Evolutionary conservation across 768 basidiomycete genomes (phyloP).

Genomic region (Leccinum ochraceum): DNA sequence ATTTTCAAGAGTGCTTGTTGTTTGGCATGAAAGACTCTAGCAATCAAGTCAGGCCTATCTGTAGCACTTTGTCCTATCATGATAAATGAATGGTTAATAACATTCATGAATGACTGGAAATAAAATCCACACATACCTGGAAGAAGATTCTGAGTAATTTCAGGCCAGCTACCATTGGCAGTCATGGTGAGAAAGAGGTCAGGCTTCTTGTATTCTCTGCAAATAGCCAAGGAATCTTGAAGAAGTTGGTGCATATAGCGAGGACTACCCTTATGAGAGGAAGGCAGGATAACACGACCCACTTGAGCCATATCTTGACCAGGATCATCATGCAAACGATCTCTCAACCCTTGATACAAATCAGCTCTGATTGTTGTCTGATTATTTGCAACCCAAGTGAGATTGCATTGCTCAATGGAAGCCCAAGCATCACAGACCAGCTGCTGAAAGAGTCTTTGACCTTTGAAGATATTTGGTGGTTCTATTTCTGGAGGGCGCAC

Average conservation of each 20-base stretch:
- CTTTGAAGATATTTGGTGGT: background rate
- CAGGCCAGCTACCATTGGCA: slow-evolving; percentile 50
- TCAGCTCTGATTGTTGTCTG: background rate
- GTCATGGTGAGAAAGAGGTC: slow-evolving; percentile 59
- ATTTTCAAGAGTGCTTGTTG: too few species aligned
- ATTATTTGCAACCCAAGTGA: background rate
- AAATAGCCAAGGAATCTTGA: slow-evolving; percentile 50
- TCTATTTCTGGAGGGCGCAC: background rate
- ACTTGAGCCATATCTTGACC: background rate
- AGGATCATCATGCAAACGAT: background rate
- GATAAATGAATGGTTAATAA: too few species aligned
- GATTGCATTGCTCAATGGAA: background rate
- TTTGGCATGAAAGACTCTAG: too few species aligned
- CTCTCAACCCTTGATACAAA: background rate
- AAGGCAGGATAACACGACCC: background rate
- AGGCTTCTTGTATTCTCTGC: slow-evolving; percentile 33
- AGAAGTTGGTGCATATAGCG: slow-evolving; percentile 43
- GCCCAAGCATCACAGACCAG: background rate
- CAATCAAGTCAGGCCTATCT: slow-evolving; percentile 24
- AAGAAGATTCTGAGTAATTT: slow-evolving; percentile 40
- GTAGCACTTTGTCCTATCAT: slow-evolving; percentile 34
- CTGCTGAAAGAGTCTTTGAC: background rate
- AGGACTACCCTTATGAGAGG: slow-evolving; percentile 40
- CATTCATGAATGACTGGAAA: background rate
- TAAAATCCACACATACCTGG: slow-evolving; percentile 23